Evolutionary conservation across 148 eudicot genomes (phyloP).

Genomic region (Camellia lanceoleosa): DNA sequence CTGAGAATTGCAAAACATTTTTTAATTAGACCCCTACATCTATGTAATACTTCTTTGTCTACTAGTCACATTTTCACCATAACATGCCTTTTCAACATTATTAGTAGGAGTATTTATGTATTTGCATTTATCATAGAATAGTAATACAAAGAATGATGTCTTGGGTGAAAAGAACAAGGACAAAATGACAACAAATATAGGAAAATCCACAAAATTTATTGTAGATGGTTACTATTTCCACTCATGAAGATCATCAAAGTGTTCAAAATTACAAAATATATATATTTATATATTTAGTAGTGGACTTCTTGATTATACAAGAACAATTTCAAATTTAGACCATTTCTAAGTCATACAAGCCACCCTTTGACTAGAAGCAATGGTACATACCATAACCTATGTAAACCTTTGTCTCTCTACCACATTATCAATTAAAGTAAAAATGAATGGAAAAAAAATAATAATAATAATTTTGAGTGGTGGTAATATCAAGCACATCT

Average conservation of each 20-base stretch:
- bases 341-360: neutral
- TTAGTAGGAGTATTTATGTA: neutral
- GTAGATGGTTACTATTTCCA: neutral
- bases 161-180: neutral
- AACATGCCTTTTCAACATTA: neutral
- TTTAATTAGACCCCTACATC: neutral
- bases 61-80: neutral
- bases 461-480: too few species aligned
- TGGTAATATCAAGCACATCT: neutral
- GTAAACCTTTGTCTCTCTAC: conserved; percentile 4
- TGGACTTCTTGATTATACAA: neutral
- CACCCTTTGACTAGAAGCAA: neutral
- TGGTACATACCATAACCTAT: neutral
- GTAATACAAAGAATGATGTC: neutral
- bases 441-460: neutral
- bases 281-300: neutral
- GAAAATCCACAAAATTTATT: neutral
- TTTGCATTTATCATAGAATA: neutral
- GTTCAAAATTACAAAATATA: neutral
- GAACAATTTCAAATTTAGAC: neutral
- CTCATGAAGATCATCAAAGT: neutral
- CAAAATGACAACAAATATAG: neutral
- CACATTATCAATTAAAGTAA: neutral
- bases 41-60: neutral
- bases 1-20: neutral